phyloP scores from a whole-genome alignment of 1,284 basidiomycete genomes.

The Rhizoctonia solani region DNA sequence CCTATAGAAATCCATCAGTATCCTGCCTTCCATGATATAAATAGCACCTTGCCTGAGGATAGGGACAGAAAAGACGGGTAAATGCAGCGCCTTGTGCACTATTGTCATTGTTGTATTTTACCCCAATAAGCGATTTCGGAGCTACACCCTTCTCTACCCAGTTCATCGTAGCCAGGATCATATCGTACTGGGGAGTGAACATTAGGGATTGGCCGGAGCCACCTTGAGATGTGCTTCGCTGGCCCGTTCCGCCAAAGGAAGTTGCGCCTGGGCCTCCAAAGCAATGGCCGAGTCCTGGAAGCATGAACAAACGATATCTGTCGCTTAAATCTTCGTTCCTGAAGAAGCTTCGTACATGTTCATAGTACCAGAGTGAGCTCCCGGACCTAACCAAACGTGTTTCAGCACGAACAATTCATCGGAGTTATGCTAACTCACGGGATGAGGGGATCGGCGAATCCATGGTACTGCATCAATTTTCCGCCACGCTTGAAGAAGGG shows the following conservation, averaged over 20 bases:
- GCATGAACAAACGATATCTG: slow-evolving; percentile 18
- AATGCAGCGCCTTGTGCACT: slow-evolving; percentile 7
- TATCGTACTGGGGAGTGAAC: slow-evolving; percentile 21
- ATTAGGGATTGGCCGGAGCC: not conserved
- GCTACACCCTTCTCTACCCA: slow-evolving; percentile 22
- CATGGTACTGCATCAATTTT: slow-evolving; percentile 29
- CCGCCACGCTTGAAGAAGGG: slow-evolving; percentile 27
- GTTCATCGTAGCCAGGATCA: slow-evolving; percentile 17
- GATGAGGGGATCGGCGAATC: slow-evolving; percentile 25
- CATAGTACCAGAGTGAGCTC: slow-evolving; percentile 28
- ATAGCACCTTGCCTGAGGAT: slow-evolving; percentile 7
- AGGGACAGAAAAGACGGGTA: slow-evolving; percentile 24
- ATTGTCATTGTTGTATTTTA: slow-evolving; percentile 12
- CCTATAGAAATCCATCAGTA: not conserved
- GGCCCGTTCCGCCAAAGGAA: slow-evolving; percentile 6
- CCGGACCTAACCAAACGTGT: slow-evolving; percentile 3
- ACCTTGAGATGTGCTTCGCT: slow-evolving; percentile 4
- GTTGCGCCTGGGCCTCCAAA: slow-evolving; percentile 19
- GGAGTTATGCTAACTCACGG: not conserved
- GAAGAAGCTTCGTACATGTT: slow-evolving; percentile 20
- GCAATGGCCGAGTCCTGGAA: slow-evolving; percentile 19
- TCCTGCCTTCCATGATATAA: not conserved
- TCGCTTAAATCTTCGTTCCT: slow-evolving; percentile 13
- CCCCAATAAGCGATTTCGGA: slow-evolving; percentile 14
- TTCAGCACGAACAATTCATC: not conserved